Evolutionary conservation across 2,329 filamentous ascomycete genomes (phyloP).

Genomic region (Myriosclerotinia duriaeana): DNA sequence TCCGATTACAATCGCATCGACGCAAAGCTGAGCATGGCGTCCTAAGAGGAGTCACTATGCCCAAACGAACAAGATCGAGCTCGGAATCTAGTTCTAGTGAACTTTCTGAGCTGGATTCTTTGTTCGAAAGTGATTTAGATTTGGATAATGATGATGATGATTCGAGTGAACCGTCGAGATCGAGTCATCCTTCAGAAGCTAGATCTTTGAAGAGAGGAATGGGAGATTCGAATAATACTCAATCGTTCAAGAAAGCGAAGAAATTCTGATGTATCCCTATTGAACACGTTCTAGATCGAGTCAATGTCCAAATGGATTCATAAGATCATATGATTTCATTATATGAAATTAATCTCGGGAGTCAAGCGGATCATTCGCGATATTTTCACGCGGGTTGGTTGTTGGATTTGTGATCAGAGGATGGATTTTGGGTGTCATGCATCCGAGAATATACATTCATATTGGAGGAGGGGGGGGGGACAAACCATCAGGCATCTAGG

Average conservation of each 20-base stretch:
- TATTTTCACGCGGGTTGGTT: background rate
- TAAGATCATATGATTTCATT: too few relatives aligned
- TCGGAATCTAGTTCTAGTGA: conserved; percentile 14
- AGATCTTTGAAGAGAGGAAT: background rate
- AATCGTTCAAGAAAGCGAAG: conserved; percentile 1
- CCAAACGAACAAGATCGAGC: background rate
- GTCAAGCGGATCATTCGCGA: background rate
- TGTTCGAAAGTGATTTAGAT: conserved; percentile 5
- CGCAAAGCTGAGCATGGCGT: background rate
- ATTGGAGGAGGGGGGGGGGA: background rate
- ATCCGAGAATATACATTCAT: background rate
- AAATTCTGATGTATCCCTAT: background rate
- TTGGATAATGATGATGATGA: background rate
- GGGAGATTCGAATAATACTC: too few relatives aligned
- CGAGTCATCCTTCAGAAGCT: background rate
- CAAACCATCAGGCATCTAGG: too few relatives aligned
- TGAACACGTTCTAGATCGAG: too few relatives aligned
- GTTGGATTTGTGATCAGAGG: background rate
- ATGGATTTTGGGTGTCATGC: background rate
- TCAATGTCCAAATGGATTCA: too few relatives aligned
- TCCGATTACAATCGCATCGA: conserved; percentile 14
- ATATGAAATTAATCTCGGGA: too few relatives aligned
- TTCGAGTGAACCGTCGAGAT: background rate
- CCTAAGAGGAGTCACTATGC: too few relatives aligned
- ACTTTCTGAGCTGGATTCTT: conserved; percentile 2